Evolutionary conservation across 768 basidiomycete species (phyloP), one percentile per base, ranked within the genome.

Genomic region (Jaapia argillacea): DNA sequence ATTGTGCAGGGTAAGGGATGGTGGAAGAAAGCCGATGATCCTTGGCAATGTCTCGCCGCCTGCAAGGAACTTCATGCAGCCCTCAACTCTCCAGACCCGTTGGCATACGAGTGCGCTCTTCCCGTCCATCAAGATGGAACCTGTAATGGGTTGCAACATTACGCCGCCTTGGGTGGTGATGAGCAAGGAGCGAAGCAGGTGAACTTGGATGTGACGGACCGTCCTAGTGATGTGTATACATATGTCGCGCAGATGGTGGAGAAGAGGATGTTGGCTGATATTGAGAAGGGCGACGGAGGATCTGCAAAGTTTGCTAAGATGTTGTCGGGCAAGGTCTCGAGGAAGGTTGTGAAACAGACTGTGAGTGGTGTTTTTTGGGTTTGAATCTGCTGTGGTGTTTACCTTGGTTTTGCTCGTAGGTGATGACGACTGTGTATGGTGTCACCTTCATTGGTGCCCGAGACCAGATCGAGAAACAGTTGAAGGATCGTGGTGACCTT

Each of bases 391-490:
- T 38, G n/a, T 18, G 41, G 35, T 43, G 25, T 25, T 36, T 28
- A 14, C 7, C 31, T 13, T 16, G 4, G n/a, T 33, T 10, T 10
- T 10, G 31, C 4, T 7, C 20, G 2, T 49, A 85, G 81, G 89
- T 97, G 50, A 99, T 99, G 96, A 99, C 94, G 1, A 97, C 94
- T 2, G 94, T 98, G 25, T 98, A 98, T 57, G 94, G 96, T 18
- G 93, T 99, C 13, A 99, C 96, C 0, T 93, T 81, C 63, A 66
- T 97, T 43, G 96, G 96, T 26, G 96, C 96, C 18, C 77, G 90
- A 35, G 88, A 89, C 6, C 96, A 98, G 64, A 96, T 98, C 43
- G 86, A 91, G 62, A 84, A 64, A 54, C 92, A 97, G 65, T 64
- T 99, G 28, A 75, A 71, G 51, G 86, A 87, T 44, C 69, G 81